Evolutionary conservation across 805 yeast species (phyloP), one percentile per base, ranked within the genome.

Genomic region (Yarrowia phangngaensis): DNA sequence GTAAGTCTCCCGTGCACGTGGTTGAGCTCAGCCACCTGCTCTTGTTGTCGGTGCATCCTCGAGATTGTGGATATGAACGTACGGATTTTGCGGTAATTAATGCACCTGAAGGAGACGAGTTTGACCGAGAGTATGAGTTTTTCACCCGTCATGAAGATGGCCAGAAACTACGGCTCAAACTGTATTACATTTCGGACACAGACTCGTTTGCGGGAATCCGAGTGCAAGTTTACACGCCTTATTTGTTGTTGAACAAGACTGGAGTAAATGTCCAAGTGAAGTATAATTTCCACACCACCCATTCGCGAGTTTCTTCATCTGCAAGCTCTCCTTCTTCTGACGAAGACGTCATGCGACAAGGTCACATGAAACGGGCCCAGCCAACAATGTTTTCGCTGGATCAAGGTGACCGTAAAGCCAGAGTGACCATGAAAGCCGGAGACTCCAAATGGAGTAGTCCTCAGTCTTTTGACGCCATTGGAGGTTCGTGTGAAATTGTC

Each of bases 341-440:
- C 11, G 70, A 76, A 1, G 48, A 57, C 7, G 45, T 52, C 15
- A 57, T 56, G 12, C 61, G 59, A 19, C 58, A 58, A 20, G 67
- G 58, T n/a, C 53, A 61, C 3, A 53, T 61, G 32, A 68, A 57
- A 41, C 46, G 54, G 12, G 65, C 65, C 1, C 56, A 61, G 29
- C 95, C 96, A 0, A 76, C 75, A 51, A 78, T 92, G 84, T 89
- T 92, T 68, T 90, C 98, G 0, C 90, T 86, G 60, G 82, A 77
- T 17, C 69, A 68, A 11, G 75, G 72, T 24, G 81, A 77, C 41
- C 74, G 79, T 20, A 74, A 72, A 31, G 81, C 82, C 57, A 70
- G 94, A 51, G 94, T 89, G 0, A 59, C 73, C 19, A 58, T 89
- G 6, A 73, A 75, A 52, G 71, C 85, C 15, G 83, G 75, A 0